A percentile compares a stretch with the other conserved stretches of the same genome.
phyloP scores from a whole-genome alignment of 179 eudicot species.

The Amaranthus tricolor region DNA sequence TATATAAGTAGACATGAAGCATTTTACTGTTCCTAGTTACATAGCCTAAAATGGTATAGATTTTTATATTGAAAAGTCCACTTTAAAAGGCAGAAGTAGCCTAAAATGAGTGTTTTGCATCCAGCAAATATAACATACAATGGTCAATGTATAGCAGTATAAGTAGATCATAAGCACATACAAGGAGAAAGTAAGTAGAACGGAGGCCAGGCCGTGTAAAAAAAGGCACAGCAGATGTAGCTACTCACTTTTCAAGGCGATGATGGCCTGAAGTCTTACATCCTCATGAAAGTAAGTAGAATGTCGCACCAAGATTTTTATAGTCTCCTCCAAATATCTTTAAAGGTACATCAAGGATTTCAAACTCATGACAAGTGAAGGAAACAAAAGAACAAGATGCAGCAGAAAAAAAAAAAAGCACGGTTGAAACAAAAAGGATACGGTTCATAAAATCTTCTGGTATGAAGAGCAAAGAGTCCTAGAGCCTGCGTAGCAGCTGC shows the following conservation, averaged over 20 bases:
- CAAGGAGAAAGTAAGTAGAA: background rate
- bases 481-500: conserved; percentile 99
- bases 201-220: background rate
- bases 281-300: conserved; percentile 92
- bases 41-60: background rate
- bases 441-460: conserved; percentile 82
- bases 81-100: background rate
- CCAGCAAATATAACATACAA: background rate
- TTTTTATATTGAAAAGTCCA: background rate
- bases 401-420: conserved; percentile 1
- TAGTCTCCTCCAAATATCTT: conserved; percentile 91
- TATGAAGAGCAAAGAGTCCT: conserved; percentile 88
- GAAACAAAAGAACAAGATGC: conserved; percentile 1
- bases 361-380: conserved; percentile 5
- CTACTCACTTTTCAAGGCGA: conserved; percentile 77
- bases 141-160: background rate
- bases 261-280: conserved; percentile 95
- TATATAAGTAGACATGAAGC: too few relatives aligned
- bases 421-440: conserved; percentile 53
- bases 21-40: background rate
- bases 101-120: background rate
- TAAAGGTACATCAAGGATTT: conserved; percentile 40
- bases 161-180: background rate
- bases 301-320: conserved; percentile 75
- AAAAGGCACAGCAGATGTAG: background rate